These are phyloP conservation scores for Thermothelomyces thermophilus DNA, from an alignment of 2,329 filamentous ascomycete species.

Conservation along the genomic window DNA sequence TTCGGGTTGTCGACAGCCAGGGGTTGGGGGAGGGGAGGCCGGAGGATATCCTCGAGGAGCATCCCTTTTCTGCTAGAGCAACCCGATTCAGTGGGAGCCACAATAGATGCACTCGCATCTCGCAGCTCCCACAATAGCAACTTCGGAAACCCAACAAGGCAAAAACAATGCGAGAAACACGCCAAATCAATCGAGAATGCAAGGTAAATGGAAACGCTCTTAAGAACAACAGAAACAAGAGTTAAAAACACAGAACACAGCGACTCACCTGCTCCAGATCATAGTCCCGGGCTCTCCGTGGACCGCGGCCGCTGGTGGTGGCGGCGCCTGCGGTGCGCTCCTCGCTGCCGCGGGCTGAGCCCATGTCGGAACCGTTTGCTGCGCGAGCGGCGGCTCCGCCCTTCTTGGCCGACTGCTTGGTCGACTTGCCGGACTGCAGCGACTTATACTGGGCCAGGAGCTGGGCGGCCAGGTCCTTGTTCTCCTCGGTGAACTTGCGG, in stretches of 20 bases:
- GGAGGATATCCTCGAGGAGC: not conserved
- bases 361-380: conserved; percentile 46
- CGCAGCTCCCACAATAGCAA: not conserved
- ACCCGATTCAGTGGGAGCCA: not conserved
- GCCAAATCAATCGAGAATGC: conserved; percentile 18
- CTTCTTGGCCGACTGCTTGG: conserved; percentile 54
- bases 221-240: not conserved
- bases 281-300: conserved; percentile 69
- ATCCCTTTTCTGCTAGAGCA: not conserved
- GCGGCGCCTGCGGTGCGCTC: conserved; percentile 57
- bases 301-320: conserved; percentile 54
- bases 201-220: conserved; percentile 1
- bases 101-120: not conserved
- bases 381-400: conserved; percentile 40
- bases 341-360: conserved; percentile 67
- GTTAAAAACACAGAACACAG: conserved; percentile 1
- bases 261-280: conserved; percentile 72
- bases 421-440: conserved; percentile 40
- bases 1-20: not conserved
- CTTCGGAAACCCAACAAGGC: not conserved
- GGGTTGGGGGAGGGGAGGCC: not conserved
- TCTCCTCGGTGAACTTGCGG: conserved; percentile 90
- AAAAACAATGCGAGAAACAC: conserved; percentile 3
- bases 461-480: conserved; percentile 77
- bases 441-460: conserved; percentile 62